phyloP scores from a whole-genome alignment of 1,284 basidiomycete species.

The Sphaerobolus stellatus region DNA sequence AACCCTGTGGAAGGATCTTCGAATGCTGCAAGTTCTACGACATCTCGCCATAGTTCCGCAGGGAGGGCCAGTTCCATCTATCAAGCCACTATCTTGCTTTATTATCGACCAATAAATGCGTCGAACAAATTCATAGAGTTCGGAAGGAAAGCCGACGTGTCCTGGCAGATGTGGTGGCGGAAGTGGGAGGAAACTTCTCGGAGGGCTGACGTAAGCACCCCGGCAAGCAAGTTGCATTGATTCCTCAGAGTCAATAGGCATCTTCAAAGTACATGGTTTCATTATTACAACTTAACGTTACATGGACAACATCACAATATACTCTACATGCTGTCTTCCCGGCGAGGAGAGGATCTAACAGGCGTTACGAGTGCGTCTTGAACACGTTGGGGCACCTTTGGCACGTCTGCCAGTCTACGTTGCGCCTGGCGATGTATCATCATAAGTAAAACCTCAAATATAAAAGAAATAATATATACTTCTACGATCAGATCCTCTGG shows the following conservation, averaged over 20 bases:
- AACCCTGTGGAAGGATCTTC: not conserved
- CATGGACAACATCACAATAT: too few relatives aligned
- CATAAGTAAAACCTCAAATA: not conserved
- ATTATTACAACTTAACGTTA: too few relatives aligned
- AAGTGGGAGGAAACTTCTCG: too few relatives aligned
- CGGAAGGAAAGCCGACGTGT: too few relatives aligned
- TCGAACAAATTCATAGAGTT: too few relatives aligned
- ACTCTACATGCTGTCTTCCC: slow-evolving; percentile 10
- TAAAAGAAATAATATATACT: slow-evolving; percentile 33
- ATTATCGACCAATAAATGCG: too few relatives aligned
- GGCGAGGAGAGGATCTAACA: not conserved
- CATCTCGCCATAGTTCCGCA: not conserved
- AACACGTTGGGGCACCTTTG: not conserved
- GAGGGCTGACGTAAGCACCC: too few relatives aligned
- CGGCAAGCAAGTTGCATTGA: too few relatives aligned
- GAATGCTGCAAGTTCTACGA: not conserved
- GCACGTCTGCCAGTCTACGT: not conserved
- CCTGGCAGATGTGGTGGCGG: too few relatives aligned
- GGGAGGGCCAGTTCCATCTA: not conserved
- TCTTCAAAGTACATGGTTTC: not conserved
- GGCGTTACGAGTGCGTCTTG: slow-evolving; percentile 5
- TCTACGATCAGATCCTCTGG: slow-evolving; percentile 55
- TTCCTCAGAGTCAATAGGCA: too few relatives aligned
- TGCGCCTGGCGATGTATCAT: not conserved
- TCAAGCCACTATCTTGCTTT: too few relatives aligned